phyloP scores from a whole-genome alignment of 164 flowering plant species.

The Dillenia turbinata region DNA sequence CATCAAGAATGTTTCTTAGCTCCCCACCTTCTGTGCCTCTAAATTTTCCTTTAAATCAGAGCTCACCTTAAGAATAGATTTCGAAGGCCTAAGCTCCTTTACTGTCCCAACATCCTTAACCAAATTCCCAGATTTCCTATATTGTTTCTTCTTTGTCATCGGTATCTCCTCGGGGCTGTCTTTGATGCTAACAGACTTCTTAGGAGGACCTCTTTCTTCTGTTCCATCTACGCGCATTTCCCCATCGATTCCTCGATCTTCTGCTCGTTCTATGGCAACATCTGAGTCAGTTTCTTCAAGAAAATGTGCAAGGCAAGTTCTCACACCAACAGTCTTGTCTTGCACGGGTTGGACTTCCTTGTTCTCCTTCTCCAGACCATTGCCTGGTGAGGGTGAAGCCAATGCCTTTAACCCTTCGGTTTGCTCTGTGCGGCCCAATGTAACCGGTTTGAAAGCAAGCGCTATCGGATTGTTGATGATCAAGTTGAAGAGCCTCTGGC shows the following conservation, averaged over 20 bases:
- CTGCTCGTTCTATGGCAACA: too few species aligned
- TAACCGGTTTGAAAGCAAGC: conserved; percentile 20
- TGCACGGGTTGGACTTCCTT: too few species aligned
- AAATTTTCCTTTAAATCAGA: conserved; percentile 3
- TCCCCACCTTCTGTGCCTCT: not conserved
- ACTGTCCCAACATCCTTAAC: not conserved
- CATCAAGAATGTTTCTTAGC: not conserved
- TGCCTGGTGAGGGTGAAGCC: too few species aligned
- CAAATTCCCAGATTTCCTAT: not conserved
- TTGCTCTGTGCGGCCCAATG: conserved; percentile 13
- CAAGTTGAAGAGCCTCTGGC: conserved; percentile 20
- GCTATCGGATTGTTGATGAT: conserved; percentile 12
- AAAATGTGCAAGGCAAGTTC: too few species aligned
- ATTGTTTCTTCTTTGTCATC: not conserved
- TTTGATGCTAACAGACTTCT: conserved; percentile 9
- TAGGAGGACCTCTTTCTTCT: not conserved
- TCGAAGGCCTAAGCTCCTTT: conserved; percentile 18
- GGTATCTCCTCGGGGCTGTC: conserved; percentile 1
- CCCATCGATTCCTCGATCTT: too few species aligned
- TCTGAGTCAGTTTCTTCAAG: too few species aligned
- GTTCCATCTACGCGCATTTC: not conserved
- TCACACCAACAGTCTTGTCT: too few species aligned
- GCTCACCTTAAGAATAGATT: conserved; percentile 26
- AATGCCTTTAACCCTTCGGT: too few species aligned
- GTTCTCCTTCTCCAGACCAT: too few species aligned